Evolutionary conservation across 805 yeast species (phyloP), one percentile per base, ranked within the genome.

Genomic region (Wickerhamiella kazuoi): DNA sequence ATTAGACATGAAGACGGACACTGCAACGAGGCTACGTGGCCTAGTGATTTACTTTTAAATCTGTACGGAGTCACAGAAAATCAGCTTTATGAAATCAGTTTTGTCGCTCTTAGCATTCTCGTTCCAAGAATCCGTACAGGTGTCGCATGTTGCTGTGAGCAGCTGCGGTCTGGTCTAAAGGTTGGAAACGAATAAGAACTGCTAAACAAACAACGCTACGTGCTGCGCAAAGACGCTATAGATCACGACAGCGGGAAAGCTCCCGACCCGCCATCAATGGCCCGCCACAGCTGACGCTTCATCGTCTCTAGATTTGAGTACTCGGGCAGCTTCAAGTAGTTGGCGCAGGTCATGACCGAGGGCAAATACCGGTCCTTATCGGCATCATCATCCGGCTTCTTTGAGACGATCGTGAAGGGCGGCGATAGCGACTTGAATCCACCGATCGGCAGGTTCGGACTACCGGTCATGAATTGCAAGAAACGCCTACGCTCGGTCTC

Each of bases 281-380:
- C 96, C 43, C 72, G 78, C 11, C 58, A 37, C 6, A 90, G 58
- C 38, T 79, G 64, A 24, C 63, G 53, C 37, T 56, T 62, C 76
- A 90, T 67, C 1, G 80, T 57, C 15, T 65, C 74, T 42, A 66
- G 68, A 28, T 69, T 61, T 3, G 82, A 68, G 54, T 87, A 90
- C 45, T 79, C 71, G 4, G 98, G 97, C 17, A 90, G 61, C 55
- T 87, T 87, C 47, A 87, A 65, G 53, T 87, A 90, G 54, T 87
- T 87, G 3, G 93, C 96, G 63, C 98, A 87, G 0, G 98, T 87
- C 98, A 87, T 87, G 2, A 90, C 98, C 59, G 94, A 82, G 2
- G 98, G 97, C 41, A 90, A 64, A 52, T 78, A 84, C 44, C 76
- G 83, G 56, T 87, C 94, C 4, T 80, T 69, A 11, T 61, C 57